Percentiles rank a stretch among this genome's conserved stretches.
Conservation (phyloP, 148 eudicot genomes). For the Suaeda aralocaspica region DNA sequence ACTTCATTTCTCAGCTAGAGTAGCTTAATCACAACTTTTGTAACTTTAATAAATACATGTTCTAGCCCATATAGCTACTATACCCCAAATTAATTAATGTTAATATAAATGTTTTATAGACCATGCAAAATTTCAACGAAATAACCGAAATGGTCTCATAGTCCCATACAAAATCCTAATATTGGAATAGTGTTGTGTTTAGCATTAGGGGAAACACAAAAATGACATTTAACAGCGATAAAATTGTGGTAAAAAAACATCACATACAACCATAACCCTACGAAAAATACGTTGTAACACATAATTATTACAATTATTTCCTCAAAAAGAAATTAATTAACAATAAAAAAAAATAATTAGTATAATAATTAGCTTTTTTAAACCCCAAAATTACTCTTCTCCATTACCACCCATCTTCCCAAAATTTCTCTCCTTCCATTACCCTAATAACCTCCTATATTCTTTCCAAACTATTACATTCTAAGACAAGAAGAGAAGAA, state of each 20-base stretch:
- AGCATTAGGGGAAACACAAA: neutral
- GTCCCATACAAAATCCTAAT: neutral
- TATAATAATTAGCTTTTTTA: neutral
- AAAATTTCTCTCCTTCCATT: conserved; percentile 19
- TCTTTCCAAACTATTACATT: conserved; percentile 5
- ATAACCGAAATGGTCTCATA: neutral
- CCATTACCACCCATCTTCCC: conserved; percentile 16
- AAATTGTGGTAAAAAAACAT: conserved; percentile 3
- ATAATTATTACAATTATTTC: neutral
- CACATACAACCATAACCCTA: conserved; percentile 15
- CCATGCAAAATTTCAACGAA: neutral
- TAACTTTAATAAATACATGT: too few species aligned
- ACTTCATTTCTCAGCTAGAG: too few species aligned
- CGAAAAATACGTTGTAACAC: conserved; percentile 30
- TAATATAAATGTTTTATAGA: too few species aligned
- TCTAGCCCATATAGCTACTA: too few species aligned
- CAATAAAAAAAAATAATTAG: neutral
- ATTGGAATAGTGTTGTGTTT: neutral
- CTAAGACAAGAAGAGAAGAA: conserved; percentile 21
- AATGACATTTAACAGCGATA: neutral
- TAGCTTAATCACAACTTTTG: too few species aligned
- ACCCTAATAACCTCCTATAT: conserved; percentile 22
- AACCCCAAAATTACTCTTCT: conserved; percentile 15
- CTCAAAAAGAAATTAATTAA: neutral
- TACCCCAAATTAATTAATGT: too few species aligned